Base-by-base conservation (phyloP, 2,329 filamentous ascomycete species). In the Aspergillus jensenii region DNA sequence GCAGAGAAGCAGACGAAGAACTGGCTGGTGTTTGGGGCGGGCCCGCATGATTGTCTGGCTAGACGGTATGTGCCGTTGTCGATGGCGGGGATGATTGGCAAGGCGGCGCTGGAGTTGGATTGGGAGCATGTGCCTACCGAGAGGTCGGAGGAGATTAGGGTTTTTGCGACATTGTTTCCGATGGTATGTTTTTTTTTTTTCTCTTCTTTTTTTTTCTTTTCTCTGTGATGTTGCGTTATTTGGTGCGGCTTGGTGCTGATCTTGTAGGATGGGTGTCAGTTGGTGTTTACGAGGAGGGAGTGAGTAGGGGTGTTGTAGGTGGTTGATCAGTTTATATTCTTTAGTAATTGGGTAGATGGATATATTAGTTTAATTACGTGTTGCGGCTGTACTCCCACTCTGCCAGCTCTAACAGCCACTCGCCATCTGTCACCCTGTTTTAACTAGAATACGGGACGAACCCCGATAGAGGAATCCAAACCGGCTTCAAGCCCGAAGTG, bases 11-110 rank as follows among this genome's bases (percentile, higher is more conserved):
- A 82, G 66, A 81, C 75, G 0, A 82, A 80, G 64, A 83, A 83
- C 52, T 84, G 80, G 80, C 72, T 84, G 1, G 81, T 84, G 0
- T 84, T 84, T 62, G 81, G 81, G 2, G 73, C 80, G 0, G 81
- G 81, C 0, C 64, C 81, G 0, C 81, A 84, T 59, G 78, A 82
- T 23, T 83, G 81, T 58, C 71, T 83, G 1, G 81, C 80, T 1
- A 69, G 75, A 47, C 74, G 71, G 52, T 84, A 83, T 58, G 80
- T 83, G 14, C 81, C 78, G 11, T 70, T 84, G 0, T 75, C 77
- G 0, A 79, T 84, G 79, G 77, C 79, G 1, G 76, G 68, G 2
- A 82, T 83, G 79, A 81, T 83, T 67, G 81, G 81, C 1, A 83
- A 82, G 63, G 82, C 81, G 0, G 67, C 77, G 5, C 40, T 84